Evolutionary conservation across 1,284 basidiomycete species (phyloP), one percentile per base, ranked within the genome.

Genomic region (Trichosporon ovoides): DNA sequence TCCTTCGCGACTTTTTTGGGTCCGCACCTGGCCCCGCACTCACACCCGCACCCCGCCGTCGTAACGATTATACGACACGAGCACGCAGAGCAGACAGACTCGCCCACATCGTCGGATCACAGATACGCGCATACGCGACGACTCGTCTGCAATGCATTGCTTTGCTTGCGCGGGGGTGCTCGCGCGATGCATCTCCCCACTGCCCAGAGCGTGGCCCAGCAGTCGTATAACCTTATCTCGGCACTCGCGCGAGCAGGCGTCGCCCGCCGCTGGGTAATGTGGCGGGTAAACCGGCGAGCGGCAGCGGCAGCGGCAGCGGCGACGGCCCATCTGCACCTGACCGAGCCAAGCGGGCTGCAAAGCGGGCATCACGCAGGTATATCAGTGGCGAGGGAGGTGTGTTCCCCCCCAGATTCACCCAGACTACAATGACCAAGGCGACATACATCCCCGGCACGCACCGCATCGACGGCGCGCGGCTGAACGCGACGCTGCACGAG

Each of bases 401-500:
- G 7, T 9, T 7, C 35, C 52, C 18, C 24, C 34, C 35, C 10
- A 28, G 18, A 16, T 37, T 28, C 18, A 16, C 19, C 28, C n/a
- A 22, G n/a, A 35, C 12, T 38, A 52, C 38, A 20, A 59, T 59
- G 53, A 59, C 53, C 50, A 40, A 37, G 38, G 36, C 51, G 7
- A 38, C 24, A 14, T 58, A 61, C 60, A 36, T 49, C 31, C 49
- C 56, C 33, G 48, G 61, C 36, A 40, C 50, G 14, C 53, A 54
- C 22, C 33, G 34, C 19, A 60, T 73, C 68, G 60, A 71, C 53
- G 60, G 59, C 11, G 53, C 62, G 14, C 67, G 71, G 18, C 63
- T 73, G 53, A 70, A 71, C 59, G 60, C 56, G 46, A 67, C 70
- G 9, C 65, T 73, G 6, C 71, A 73, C 58, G 59, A 68, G 40